Conservation (phyloP, 768 basidiomycete species). For the Tricholoma matsutake region DNA sequence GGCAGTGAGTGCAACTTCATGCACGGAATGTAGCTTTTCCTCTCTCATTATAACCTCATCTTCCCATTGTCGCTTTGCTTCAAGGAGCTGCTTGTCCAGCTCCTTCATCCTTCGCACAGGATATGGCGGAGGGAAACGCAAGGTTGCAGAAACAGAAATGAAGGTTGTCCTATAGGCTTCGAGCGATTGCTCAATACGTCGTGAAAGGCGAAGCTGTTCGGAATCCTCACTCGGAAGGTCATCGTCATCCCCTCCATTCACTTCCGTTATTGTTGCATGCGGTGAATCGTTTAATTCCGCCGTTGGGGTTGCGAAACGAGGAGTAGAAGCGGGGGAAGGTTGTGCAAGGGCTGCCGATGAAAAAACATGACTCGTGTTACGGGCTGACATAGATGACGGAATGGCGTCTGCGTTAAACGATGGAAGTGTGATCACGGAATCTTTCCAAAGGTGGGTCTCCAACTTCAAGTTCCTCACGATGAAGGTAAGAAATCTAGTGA, state of each 20-base stretch:
- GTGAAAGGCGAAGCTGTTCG: conserved; percentile 64
- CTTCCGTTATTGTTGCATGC: conserved; percentile 24
- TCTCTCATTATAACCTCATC: conserved; percentile 81
- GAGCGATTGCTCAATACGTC: conserved; percentile 77
- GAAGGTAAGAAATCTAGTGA: conserved; percentile 88
- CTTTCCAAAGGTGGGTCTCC: conserved; percentile 93
- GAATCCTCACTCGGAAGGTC: conserved; percentile 70
- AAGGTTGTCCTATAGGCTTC: conserved; percentile 83
- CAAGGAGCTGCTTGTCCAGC: conserved; percentile 73
- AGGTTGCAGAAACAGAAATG: conserved; percentile 90
- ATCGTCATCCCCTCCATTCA: conserved; percentile 33
- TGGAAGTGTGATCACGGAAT: conserved; percentile 76
- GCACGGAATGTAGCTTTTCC: conserved; percentile 50
- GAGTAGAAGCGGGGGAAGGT: conserved; percentile 27
- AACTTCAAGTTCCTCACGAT: conserved; percentile 91
- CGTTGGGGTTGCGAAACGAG: conserved; percentile 28
- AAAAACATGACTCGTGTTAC: conserved; percentile 14
- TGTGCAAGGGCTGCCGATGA: conserved; percentile 24
- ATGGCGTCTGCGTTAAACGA: conserved; percentile 63
- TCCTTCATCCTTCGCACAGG: conserved; percentile 86
- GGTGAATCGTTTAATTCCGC: conserved; percentile 5
- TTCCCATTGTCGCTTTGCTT: conserved; percentile 76
- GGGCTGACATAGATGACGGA: conserved; percentile 39
- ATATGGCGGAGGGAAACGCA: conserved; percentile 90
- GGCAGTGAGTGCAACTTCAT: conserved; percentile 36